Evolutionary conservation across 768 basidiomycete species (phyloP).

Genomic region (Collybia sp.): DNA sequence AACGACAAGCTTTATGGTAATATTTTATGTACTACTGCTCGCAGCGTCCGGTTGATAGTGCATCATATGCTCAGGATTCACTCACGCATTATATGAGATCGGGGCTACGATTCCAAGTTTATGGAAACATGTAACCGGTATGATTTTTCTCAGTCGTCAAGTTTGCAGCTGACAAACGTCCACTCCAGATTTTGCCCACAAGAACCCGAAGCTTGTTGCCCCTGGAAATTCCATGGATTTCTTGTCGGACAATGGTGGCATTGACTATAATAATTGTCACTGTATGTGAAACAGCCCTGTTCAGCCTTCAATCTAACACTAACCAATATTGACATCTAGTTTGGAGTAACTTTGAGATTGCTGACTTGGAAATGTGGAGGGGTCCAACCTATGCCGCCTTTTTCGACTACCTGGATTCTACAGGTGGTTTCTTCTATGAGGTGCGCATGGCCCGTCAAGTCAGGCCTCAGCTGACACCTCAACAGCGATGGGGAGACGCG

Average conservation of each 20-base stretch:
- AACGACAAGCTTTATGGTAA: conserved; percentile 66
- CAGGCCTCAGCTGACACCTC: conserved; percentile 5
- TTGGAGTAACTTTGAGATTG: conserved; percentile 76
- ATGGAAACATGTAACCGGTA: conserved; percentile 68
- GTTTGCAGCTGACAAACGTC: not conserved
- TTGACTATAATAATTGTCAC: conserved; percentile 72
- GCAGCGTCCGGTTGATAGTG: not conserved
- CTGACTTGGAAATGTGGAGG: conserved; percentile 63
- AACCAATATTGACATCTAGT: conserved; percentile 22
- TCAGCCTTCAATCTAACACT: conserved; percentile 12
- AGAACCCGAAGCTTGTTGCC: conserved; percentile 51
- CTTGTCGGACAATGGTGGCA: conserved; percentile 64
- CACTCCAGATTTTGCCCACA: conserved; percentile 50
- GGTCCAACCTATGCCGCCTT: conserved; percentile 59
- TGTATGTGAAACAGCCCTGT: conserved; percentile 45
- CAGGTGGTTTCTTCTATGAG: conserved; percentile 71
- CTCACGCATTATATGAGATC: conserved; percentile 72
- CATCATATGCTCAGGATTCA: conserved; percentile 46
- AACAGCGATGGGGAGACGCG: conserved; percentile 79
- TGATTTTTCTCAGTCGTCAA: conserved; percentile 3
- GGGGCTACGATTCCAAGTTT: conserved; percentile 74
- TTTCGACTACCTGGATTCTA: conserved; percentile 60
- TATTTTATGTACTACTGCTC: not conserved
- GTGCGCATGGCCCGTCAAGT: conserved; percentile 25
- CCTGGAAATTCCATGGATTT: conserved; percentile 60